Conservation (phyloP, 2,329 filamentous ascomycete species). For the Penicillium sp. region DNA sequence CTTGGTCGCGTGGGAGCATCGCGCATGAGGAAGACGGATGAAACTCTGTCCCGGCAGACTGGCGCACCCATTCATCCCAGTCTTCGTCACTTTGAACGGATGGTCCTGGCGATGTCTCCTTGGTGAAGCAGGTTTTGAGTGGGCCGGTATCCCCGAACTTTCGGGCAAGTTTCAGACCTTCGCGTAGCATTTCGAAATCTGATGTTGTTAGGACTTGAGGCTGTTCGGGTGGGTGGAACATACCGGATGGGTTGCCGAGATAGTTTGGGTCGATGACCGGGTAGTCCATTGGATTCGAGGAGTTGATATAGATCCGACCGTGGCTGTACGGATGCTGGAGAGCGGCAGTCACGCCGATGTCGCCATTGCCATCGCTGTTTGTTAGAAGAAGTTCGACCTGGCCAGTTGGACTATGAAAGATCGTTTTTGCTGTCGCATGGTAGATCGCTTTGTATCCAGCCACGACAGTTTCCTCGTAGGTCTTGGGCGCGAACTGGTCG, state of each 20-base stretch:
- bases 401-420: conserved; percentile 22
- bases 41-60: conserved; percentile 20
- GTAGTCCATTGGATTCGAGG: conserved; percentile 25
- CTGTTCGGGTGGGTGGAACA: neutral
- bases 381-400: conserved; percentile 27
- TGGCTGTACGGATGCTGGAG: conserved; percentile 29
- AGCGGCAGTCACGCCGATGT: conserved; percentile 26
- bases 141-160: conserved; percentile 20
- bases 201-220: neutral
- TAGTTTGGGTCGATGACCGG: conserved; percentile 30
- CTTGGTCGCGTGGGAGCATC: conserved; percentile 25
- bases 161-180: conserved; percentile 26
- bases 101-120: conserved; percentile 21
- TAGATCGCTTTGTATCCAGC: conserved; percentile 27
- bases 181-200: conserved; percentile 23
- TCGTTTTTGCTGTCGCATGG: conserved; percentile 22
- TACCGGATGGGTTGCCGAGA: conserved; percentile 23
- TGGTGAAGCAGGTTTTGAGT: conserved; percentile 16
- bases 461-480: conserved; percentile 22
- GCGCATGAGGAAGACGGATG: conserved; percentile 25
- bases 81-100: conserved; percentile 21
- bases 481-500: conserved; percentile 19
- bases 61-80: conserved; percentile 21
- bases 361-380: conserved; percentile 26
- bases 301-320: conserved; percentile 29